These are phyloP conservation scores for Scalesia atractyloides DNA, from an alignment of 129 eudicot species.

Conservation along the genomic window DNA sequence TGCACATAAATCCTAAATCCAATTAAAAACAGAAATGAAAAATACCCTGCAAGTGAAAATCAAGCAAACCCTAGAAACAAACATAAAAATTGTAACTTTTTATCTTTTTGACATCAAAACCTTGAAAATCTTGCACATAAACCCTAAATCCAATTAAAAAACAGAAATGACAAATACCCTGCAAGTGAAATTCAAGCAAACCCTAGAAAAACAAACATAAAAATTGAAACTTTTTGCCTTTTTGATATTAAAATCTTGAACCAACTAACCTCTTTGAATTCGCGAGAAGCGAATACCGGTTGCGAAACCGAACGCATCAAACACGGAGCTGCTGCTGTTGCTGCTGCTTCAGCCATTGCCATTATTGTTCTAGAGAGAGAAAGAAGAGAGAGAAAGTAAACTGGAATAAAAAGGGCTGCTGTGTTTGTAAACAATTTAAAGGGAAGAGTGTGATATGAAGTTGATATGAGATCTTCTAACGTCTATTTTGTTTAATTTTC, in stretches of 20 bases:
- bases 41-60: conserved; percentile 1
- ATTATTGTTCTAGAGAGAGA: conserved; percentile 19
- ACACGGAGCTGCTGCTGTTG: conserved; percentile 42
- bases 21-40: background rate
- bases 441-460: conserved; percentile 14
- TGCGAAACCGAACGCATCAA: conserved; percentile 67
- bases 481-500: conserved; percentile 40
- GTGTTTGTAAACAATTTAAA: background rate
- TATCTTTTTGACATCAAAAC: too few relatives aligned
- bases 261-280: conserved; percentile 51
- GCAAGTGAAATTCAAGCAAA: background rate
- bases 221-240: background rate
- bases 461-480: conserved; percentile 37
- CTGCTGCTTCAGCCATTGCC: conserved; percentile 63
- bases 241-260: background rate
- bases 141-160: background rate
- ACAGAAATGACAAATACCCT: background rate
- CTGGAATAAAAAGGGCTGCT: conserved; percentile 12
- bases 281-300: conserved; percentile 58
- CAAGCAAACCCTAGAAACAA: background rate
- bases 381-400: conserved; percentile 25
- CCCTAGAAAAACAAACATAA: background rate
- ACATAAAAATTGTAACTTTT: background rate
- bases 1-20: background rate
- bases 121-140: background rate